Base-by-base conservation (phyloP, 164 flowering plant species). In the Stephania cephalantha region DNA sequence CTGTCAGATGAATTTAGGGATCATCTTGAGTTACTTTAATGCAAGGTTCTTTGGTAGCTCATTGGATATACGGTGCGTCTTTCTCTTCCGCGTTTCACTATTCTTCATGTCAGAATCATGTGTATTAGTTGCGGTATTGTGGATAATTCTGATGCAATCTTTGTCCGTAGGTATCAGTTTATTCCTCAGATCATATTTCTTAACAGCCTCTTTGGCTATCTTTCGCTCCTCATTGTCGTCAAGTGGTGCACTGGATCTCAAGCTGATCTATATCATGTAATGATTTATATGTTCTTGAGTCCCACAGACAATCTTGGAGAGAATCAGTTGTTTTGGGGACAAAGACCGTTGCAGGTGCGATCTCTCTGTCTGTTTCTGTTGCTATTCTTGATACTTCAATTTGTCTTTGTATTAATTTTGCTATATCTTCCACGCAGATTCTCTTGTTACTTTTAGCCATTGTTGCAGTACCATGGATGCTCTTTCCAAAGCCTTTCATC, bases 211-310 rank as follows among this genome's bases (percentile, higher is more conserved):
- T 94, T 94, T 84, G 98, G 98, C 66, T 94, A 94, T 85, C 98
- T 94, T 78, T 89, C 97, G 0, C 90, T 94, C 75, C 97, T 94
- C 73, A 87, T 94, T 71, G 69, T 92, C 78, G 80, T 92, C 79
- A 94, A 94, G 87, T 94, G 98, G 98, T 92, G 94, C 85, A 90
- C 92, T 72, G 97, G 98, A 75, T 94, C 98, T 83, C 89, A 90
- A 75, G 97, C 98, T 71, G 98, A 94, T 75, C 91, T 94, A 35
- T 94, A 94, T 75, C 98, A 94, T 85, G 96, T 94, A 76, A 94
- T 92, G 98, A 94, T 94, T 74, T 94, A 94, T 84, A 94, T 94
- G 98, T 94, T 94, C 85, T 78, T 94, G 80, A 94, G 97, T 75
- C 98, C 98, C 76, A 87, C 91, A 69, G 98, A 90, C 30, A 89